Conservation (phyloP, 768 basidiomycete species). For the Omphalotus guepiniiformis region DNA sequence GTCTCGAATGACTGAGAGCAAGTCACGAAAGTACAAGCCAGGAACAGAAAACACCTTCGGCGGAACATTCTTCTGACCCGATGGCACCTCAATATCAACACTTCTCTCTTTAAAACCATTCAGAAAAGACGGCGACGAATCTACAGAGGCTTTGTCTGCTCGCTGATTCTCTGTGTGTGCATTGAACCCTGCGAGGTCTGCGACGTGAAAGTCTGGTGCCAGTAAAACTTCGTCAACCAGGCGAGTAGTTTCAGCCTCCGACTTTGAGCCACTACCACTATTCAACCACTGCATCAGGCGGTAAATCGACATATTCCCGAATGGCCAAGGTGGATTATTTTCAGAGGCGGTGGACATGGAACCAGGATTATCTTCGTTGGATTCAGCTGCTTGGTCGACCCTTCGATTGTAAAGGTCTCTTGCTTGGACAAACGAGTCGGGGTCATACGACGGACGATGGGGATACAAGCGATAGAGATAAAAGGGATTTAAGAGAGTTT, state of each 20-base stretch:
- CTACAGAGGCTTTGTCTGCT: slow-evolving; percentile 10
- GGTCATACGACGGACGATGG: slow-evolving; percentile 22
- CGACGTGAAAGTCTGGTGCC: slow-evolving; percentile 16
- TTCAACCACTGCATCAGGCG: slow-evolving; percentile 24
- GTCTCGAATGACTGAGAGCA: slow-evolving; percentile 21
- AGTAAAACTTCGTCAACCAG: slow-evolving; percentile 16
- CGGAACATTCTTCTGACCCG: slow-evolving; percentile 13
- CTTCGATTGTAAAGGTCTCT: slow-evolving; percentile 13
- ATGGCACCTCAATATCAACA: slow-evolving; percentile 26
- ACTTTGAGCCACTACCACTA: slow-evolving; percentile 14
- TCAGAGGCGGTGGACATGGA: not conserved
- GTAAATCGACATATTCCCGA: slow-evolving; percentile 17
- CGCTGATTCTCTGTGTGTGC: slow-evolving; percentile 15
- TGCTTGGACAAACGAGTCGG: slow-evolving; percentile 13
- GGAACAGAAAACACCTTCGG: slow-evolving; percentile 19
- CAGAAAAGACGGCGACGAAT: slow-evolving; percentile 7
- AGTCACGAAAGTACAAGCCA: slow-evolving; percentile 20
- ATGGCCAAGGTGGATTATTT: not conserved
- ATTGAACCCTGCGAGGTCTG: slow-evolving; percentile 18
- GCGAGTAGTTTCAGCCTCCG: slow-evolving; percentile 14
- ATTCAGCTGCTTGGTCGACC: not conserved
- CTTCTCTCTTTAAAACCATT: slow-evolving; percentile 12
- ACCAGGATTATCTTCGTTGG: not conserved
- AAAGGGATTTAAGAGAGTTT: slow-evolving; percentile 19
- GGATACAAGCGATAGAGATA: slow-evolving; percentile 19